Evolutionary conservation across 108 stramenopile species (phyloP).

Genomic region (Asterionellopsis glacialis): DNA sequence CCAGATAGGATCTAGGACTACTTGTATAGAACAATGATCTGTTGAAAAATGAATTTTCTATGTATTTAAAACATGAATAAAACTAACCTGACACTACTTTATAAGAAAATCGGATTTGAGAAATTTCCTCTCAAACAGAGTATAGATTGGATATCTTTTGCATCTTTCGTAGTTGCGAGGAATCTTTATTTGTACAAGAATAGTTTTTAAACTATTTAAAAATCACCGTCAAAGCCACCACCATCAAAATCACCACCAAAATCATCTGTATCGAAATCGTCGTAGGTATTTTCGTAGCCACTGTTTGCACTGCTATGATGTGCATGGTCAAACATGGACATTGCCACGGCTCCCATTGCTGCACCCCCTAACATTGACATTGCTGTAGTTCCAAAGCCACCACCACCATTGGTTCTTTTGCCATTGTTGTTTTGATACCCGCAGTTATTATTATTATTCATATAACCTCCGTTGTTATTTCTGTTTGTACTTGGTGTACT

Average conservation of each 20-base stretch:
- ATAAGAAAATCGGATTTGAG: neutral
- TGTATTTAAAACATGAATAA: neutral
- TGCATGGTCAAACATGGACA: slow-evolving; percentile 8
- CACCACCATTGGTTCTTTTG: neutral
- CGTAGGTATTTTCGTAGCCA: neutral
- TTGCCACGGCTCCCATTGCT: slow-evolving; percentile 8
- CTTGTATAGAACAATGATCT: slow-evolving; percentile 1
- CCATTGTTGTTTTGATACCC: neutral
- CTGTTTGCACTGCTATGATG: neutral
- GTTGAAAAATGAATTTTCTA: neutral
- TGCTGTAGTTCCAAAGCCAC: neutral
- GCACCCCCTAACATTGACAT: slow-evolving; percentile 8
- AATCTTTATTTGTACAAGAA: neutral
- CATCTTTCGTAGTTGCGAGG: neutral
- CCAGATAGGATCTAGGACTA: too few species aligned
- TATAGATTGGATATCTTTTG: neutral
- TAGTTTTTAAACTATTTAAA: neutral
- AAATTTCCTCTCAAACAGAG: neutral
- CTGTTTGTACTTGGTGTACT: neutral
- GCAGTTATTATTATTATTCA: neutral
- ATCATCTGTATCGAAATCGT: neutral
- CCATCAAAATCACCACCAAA: slow-evolving; percentile 3
- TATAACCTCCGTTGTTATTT: neutral
- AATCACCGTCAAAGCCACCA: neutral
- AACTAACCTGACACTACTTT: neutral